Evolutionary conservation across 129 eudicot genomes (phyloP), one percentile per base, ranked within the genome.

Genomic region (Centella asiatica): DNA sequence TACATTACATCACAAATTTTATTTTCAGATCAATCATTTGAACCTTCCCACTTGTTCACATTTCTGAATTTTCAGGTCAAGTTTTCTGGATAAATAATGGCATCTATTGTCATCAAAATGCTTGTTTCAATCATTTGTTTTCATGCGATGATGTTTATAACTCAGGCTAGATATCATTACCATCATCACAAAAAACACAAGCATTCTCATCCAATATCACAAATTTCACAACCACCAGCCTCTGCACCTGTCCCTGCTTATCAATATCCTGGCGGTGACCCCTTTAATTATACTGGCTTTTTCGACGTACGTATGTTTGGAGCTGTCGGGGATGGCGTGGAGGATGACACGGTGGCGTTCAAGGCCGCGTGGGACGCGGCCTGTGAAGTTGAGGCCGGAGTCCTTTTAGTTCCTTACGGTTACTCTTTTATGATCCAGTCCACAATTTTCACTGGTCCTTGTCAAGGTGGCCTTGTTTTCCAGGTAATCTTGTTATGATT

Each of bases 361-460:
- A 88, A 81, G 67, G n/a, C 69, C 23, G 82, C 93, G 7, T 84
- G 96, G 95, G 93, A 88, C 28, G 60, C 73, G 1, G 81, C 84
- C 7, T 88, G 96, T 52, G 71, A 71, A 47, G 71, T 57, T 44
- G 75, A 81, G 45, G 58, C 83, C 3, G 74, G 68, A 15, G 65
- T 64, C 12, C 52, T 78, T 18, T 66, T 76, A 29, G 86, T 71
- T 40, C 93, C 96, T 18, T 32, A n/a, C 20, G 80, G 81, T n/a
- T 77, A 78, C 37, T 70, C 84, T 49, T 88, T 79, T 71, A 60
- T 79, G 80, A 34, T 88, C 31, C 89, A 88, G 57, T 74, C 86
- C 66, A 67, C 77, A 36, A 88, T 77, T 9, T 88, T 88, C 75
- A 76, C 86, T 34, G 96, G 96, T 29, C 93, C 94, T 47, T 84